Evolutionary conservation across 768 basidiomycete species (phyloP).

Genomic region (Tylopilus sp.): DNA sequence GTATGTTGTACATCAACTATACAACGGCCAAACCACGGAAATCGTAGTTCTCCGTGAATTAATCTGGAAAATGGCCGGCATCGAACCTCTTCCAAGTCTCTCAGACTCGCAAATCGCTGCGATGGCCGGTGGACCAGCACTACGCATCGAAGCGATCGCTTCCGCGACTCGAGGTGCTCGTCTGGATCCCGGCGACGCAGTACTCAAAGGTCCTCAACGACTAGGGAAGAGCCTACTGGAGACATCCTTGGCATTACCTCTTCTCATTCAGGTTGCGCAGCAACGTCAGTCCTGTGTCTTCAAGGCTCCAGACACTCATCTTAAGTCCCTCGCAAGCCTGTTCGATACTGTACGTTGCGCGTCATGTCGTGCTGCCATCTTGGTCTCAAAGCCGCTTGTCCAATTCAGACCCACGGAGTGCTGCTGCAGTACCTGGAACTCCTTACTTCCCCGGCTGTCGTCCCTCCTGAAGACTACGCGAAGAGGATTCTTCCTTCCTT

Average conservation of each 20-base stretch:
- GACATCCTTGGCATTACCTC: conserved; percentile 74
- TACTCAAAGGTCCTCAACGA: conserved; percentile 62
- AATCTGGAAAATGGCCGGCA: conserved; percentile 93
- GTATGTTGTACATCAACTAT: conserved; percentile 89
- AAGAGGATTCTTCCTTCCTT: conserved; percentile 72
- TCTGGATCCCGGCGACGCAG: conserved; percentile 61
- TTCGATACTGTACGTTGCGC: conserved; percentile 76
- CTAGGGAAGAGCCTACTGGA: conserved; percentile 66
- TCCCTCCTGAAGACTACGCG: conserved; percentile 71
- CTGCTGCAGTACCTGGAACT: conserved; percentile 91
- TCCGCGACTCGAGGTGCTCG: conserved; percentile 72
- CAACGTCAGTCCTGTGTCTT: conserved; percentile 85
- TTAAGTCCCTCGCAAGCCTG: conserved; percentile 82
- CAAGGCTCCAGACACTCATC: conserved; percentile 66
- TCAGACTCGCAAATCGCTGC: conserved; percentile 85
- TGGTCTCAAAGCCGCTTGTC: conserved; percentile 20
- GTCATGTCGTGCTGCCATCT: conserved; percentile 12
- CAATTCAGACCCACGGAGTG: conserved; percentile 79
- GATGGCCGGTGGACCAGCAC: conserved; percentile 85
- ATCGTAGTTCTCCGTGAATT: conserved; percentile 90
- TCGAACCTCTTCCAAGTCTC: conserved; percentile 85
- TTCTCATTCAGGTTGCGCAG: conserved; percentile 89
- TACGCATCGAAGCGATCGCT: conserved; percentile 88
- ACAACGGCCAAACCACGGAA: conserved; percentile 79
- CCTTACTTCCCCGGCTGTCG: conserved; percentile 66